Evolutionary conservation across 2,329 filamentous ascomycete species (phyloP), one percentile per base, ranked within the genome.

Genomic region (Ramularia collo-cygni): DNA sequence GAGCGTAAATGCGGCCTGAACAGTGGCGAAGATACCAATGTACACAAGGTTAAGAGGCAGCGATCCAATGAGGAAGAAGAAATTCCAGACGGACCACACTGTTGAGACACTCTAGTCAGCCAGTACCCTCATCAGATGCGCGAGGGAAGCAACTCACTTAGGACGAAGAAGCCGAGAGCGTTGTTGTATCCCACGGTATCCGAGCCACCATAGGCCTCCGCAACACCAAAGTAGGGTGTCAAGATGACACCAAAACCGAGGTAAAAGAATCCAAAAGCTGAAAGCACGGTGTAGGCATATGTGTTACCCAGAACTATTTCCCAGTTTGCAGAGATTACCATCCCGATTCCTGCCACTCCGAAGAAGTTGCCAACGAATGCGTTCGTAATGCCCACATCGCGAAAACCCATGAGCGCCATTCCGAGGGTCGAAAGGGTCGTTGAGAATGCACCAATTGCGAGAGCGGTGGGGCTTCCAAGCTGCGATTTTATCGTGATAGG

Each of bases 261-360:
- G 39, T 74, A 72, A 50, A 73, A 74, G 12, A 74, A 60, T 67
- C 73, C 71, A 43, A 77, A 77, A 5, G 72, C 72, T 43, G 68
- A 70, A 26, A 75, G 65, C 0, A 74, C 69, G 0, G 71, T 76
- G 40, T 77, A 76, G 0, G 64, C 64, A 40, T 74, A 59, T 0
- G 66, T 68, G 37, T 76, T 75, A 0, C 73, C 73, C 8, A 67
- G 58, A 0, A 69, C 65, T 0, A 76, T 53, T 50, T 76, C 72
- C 73, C 73, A 77, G 48, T 76, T 72, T 4, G 74, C 74, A 1
- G 71, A 70, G 1, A 77, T 59, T 0, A 77, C 60, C 44, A 77
- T 64, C 0, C 72, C 72, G 36, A 76, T 64, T 0, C 67, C 71
- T 3, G 64, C 64, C 3, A 67, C 59, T 44, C 74, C 74, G 59